A percentile compares a stretch with the other conserved stretches of the same genome.
phyloP scores from a whole-genome alignment of 2,329 filamentous ascomycete genomes.

The Thermothelomyces thermophilus region DNA sequence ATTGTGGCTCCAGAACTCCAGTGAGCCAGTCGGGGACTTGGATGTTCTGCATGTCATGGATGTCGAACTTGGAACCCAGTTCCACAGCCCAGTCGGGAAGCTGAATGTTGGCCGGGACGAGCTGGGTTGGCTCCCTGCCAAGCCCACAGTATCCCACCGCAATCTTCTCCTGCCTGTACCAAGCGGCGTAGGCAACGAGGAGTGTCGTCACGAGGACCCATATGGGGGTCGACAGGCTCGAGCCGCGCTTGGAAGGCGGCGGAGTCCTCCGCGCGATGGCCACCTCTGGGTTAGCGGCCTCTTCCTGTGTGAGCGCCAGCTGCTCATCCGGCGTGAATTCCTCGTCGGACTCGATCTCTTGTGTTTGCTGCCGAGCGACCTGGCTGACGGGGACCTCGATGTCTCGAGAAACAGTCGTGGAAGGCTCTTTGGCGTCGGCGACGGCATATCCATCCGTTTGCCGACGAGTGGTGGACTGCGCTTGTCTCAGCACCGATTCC shows the following conservation, averaged over 20 bases:
- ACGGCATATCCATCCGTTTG: slow-evolving; percentile 39
- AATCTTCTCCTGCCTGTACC: slow-evolving; percentile 94
- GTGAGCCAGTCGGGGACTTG: slow-evolving; percentile 65
- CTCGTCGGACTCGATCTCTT: slow-evolving; percentile 62
- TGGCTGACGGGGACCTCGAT: slow-evolving; percentile 51
- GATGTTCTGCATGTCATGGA: slow-evolving; percentile 32
- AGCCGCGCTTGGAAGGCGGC: slow-evolving; percentile 33
- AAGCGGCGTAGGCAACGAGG: slow-evolving; percentile 64
- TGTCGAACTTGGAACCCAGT: slow-evolving; percentile 40
- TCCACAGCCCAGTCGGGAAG: slow-evolving; percentile 37
- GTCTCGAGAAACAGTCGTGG: slow-evolving; percentile 46
- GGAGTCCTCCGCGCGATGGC: slow-evolving; percentile 38
- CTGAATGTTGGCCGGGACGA: slow-evolving; percentile 42
- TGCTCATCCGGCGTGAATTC: slow-evolving; percentile 93
- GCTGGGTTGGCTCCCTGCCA: slow-evolving; percentile 53
- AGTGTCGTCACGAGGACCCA: slow-evolving; percentile 65
- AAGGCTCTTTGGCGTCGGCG: slow-evolving; percentile 46
- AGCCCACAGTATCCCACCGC: slow-evolving; percentile 91
- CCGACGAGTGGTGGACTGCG: slow-evolving; percentile 38
- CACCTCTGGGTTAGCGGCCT: slow-evolving; percentile 48
- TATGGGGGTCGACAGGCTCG: slow-evolving; percentile 56
- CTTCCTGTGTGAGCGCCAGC: slow-evolving; percentile 68
- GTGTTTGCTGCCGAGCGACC: slow-evolving; percentile 31
- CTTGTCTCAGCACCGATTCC: slow-evolving; percentile 34
- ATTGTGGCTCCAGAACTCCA: slow-evolving; percentile 66